Evolutionary conservation across 345 rosid genomes (phyloP).

Genomic region (Citrus maxima): DNA sequence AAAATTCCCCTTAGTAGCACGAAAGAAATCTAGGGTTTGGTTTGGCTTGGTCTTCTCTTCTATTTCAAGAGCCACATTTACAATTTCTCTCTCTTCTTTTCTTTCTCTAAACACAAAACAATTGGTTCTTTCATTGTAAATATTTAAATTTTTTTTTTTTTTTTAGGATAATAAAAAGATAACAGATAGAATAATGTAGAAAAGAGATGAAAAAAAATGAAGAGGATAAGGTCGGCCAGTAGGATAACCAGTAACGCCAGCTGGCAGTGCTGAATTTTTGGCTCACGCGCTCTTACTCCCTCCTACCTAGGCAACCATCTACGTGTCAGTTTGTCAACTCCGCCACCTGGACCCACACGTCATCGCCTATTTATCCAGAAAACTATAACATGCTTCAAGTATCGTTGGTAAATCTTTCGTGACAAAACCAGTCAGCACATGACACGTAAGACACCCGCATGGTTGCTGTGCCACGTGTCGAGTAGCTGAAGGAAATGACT

Average conservation of each 20-base stretch:
- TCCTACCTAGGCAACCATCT: not conserved
- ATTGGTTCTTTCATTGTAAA: not conserved
- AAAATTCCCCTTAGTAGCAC: slow-evolving; percentile 3
- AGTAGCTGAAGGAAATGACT: not conserved
- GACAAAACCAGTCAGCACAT: not conserved
- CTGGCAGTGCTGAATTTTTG: slow-evolving; percentile 34
- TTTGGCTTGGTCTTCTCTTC: slow-evolving; percentile 17
- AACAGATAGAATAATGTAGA: not conserved
- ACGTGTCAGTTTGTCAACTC: slow-evolving; percentile 7
- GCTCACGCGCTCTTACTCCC: slow-evolving; percentile 39
- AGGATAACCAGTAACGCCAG: slow-evolving; percentile 47
- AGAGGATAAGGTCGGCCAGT: slow-evolving; percentile 79
- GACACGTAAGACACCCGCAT: not conserved
- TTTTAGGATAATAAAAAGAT: not conserved
- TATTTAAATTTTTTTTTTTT: not conserved
- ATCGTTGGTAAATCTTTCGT: not conserved
- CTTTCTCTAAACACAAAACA: not conserved
- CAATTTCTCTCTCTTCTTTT: not conserved
- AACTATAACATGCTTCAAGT: slow-evolving; percentile 14
- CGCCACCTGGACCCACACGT: slow-evolving; percentile 7
- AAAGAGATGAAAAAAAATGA: slow-evolving; percentile 17
- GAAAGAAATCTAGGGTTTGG: slow-evolving; percentile 51
- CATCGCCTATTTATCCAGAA: not conserved
- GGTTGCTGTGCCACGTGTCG: not conserved
- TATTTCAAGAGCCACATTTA: slow-evolving; percentile 25